Evolutionary conservation across 169 alveolate species (phyloP).

Genomic region (Plasmodium cynomolgi): DNA sequence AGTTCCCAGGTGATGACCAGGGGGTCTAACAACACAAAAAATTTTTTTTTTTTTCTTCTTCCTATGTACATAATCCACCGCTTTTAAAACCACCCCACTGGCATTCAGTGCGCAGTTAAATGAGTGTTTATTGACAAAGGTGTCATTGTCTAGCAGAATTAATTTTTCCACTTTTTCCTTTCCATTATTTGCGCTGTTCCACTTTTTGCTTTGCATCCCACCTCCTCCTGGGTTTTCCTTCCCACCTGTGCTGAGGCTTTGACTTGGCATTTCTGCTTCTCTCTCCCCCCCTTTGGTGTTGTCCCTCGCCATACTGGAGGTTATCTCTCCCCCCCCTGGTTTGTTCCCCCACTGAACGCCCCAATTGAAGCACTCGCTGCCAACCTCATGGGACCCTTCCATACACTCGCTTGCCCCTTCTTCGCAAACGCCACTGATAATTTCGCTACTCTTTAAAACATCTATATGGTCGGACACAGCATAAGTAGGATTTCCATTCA

Average conservation of each 20-base stretch:
- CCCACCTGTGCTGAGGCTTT: background rate
- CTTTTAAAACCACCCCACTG: constrained; percentile 61
- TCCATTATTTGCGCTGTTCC: background rate
- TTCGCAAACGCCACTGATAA: background rate
- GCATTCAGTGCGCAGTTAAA: constrained; percentile 72
- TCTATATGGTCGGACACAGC: background rate
- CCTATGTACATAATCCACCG: constrained; percentile 46
- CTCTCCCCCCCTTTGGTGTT: background rate
- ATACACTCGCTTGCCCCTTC: background rate
- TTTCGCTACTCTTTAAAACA: constrained; percentile 1
- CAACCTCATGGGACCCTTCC: background rate
- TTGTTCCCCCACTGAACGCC: background rate
- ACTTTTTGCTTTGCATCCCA: constrained; percentile 91
- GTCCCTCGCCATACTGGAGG: background rate
- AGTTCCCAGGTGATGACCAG: constrained; percentile 99
- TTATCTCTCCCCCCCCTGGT: background rate
- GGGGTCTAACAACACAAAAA: constrained; percentile 94
- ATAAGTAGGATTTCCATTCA: constrained; percentile 89
- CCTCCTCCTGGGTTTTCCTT: constrained; percentile 27
- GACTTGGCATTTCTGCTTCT: background rate
- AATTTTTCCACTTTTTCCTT: constrained; percentile 48
- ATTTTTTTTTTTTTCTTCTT: constrained; percentile 64
- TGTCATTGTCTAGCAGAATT: constrained; percentile 35
- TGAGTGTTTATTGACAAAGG: constrained; percentile 68
- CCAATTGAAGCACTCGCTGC: background rate